Evolutionary conservation across 2,329 filamentous ascomycete species (phyloP).

Genomic region (Colletotrichum eremochloae): DNA sequence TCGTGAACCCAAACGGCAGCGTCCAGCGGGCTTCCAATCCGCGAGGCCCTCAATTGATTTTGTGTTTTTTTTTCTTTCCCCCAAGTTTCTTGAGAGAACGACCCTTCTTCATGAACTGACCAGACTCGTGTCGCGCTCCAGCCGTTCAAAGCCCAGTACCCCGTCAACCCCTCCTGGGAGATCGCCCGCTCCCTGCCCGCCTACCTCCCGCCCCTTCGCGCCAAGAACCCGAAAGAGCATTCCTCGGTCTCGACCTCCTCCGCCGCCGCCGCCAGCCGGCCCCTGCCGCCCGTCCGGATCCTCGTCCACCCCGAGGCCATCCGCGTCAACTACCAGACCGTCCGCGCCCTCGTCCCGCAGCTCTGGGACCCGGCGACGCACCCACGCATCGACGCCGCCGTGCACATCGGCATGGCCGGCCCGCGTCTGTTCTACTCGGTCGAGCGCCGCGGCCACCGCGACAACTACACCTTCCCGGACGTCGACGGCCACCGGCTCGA

Average conservation of each 20-base stretch:
- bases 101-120: slow-evolving; percentile 40
- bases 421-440: slow-evolving; percentile 74
- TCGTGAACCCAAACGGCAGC: background rate
- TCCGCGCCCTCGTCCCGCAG: slow-evolving; percentile 72
- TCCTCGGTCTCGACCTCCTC: slow-evolving; percentile 38
- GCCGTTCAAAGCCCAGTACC: slow-evolving; percentile 81
- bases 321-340: slow-evolving; percentile 77
- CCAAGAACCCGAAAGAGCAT: slow-evolving; percentile 56
- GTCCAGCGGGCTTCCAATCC: background rate
- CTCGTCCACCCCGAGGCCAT: slow-evolving; percentile 76
- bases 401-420: slow-evolving; percentile 87
- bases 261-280: slow-evolving; percentile 49
- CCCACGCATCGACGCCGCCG: slow-evolving; percentile 70
- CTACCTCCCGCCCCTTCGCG: slow-evolving; percentile 67
- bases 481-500: slow-evolving; percentile 74
- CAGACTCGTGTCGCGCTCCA: slow-evolving; percentile 50
- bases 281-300: slow-evolving; percentile 68
- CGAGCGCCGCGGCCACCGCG: slow-evolving; percentile 78
- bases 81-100: too few species aligned
- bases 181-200: slow-evolving; percentile 79
- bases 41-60: background rate
- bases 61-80: background rate
- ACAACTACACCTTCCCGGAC: slow-evolving; percentile 79
- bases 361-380: slow-evolving; percentile 66
- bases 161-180: slow-evolving; percentile 84